Evolutionary conservation across 2,329 filamentous ascomycete species (phyloP), one percentile per base, ranked within the genome.

Genomic region (Talaromyces sp.): DNA sequence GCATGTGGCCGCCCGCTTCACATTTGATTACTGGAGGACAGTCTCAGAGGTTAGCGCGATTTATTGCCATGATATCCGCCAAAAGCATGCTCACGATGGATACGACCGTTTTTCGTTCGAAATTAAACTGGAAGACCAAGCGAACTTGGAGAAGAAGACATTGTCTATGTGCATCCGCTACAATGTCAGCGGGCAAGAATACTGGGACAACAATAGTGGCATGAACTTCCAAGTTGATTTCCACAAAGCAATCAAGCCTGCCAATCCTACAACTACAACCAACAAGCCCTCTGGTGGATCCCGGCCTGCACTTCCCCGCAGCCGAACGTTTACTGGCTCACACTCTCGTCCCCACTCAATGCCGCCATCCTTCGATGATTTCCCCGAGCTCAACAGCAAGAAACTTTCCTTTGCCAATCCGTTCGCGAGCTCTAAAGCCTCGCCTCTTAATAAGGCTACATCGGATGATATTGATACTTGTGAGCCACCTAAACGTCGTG

Each of bases 21-120:
- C 94, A 0, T 82, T 97, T 42, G 94, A 99, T 72, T 94, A 96
- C 76, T 99, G 94, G 94, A 96, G 96, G 81, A 99, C 94, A 0
- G 95, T 92, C 0, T 99, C 94, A 0, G 94, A 99, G 70, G 89
- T 97, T 1, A 82, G 82, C 33, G 93, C 90, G n/a, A 91, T 97
- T 65, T 99, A 85, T 76, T 87, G 86, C 70, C 84, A 89, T 56
- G 89, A 94, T 74, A 83, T 93, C 41, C 84, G 86, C 39, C 84
- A 85, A 24, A 84, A 84, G 61, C 84, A 88, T 37, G 54, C 61
- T 11, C 77, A 83, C 19, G 81, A 88, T 62, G 86, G 87, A 43
- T 87, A 88, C 63, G 94, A 99, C 71, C 85, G 90, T 35, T 99
- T 99, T 77, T 90, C 87, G 68, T 99, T 99, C 75, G 90, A 86